Evolutionary conservation across 1,139 yeast genomes (phyloP).

Genomic region (Groenewaldozyma auringiensis): DNA sequence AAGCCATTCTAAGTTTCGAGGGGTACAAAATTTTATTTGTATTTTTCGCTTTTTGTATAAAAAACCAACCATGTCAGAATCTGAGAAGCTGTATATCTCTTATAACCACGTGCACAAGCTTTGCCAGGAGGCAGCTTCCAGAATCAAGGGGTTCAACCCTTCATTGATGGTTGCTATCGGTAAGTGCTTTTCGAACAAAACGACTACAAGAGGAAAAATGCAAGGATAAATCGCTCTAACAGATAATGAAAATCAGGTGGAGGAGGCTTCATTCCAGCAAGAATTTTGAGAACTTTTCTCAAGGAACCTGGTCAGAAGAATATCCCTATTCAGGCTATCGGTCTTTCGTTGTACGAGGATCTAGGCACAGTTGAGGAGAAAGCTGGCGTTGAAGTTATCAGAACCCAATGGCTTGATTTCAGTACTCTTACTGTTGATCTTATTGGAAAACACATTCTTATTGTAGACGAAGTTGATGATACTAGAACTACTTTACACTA

Average conservation of each 20-base stretch:
- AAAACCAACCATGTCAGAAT: neutral
- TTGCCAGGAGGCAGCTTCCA: slow-evolving; percentile 76
- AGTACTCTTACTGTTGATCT: slow-evolving; percentile 48
- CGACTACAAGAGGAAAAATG: neutral
- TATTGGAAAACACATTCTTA: slow-evolving; percentile 72
- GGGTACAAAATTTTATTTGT: no score
- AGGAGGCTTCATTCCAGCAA: slow-evolving; percentile 95
- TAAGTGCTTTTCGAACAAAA: slow-evolving; percentile 20
- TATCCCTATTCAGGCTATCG: slow-evolving; percentile 90
- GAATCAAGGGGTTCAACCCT: slow-evolving; percentile 65
- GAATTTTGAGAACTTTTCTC: slow-evolving; percentile 85
- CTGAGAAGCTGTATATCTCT: slow-evolving; percentile 67
- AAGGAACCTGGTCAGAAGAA: slow-evolving; percentile 82
- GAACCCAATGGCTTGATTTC: slow-evolving; percentile 96
- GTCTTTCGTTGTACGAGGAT: slow-evolving; percentile 82
- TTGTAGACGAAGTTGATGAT: slow-evolving; percentile 93
- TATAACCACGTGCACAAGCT: slow-evolving; percentile 91
- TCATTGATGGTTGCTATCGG: slow-evolving; percentile 83
- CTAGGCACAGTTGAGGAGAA: slow-evolving; percentile 48
- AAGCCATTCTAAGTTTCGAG: no score
- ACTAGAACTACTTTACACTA: slow-evolving; percentile 92
- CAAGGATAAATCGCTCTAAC: no score
- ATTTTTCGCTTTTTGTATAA: no score
- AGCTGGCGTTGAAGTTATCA: slow-evolving; percentile 76
- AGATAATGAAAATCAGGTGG: slow-evolving; percentile 42